phyloP scores from a whole-genome alignment of 2,329 filamentous ascomycete genomes.

The Neonectria sp. region DNA sequence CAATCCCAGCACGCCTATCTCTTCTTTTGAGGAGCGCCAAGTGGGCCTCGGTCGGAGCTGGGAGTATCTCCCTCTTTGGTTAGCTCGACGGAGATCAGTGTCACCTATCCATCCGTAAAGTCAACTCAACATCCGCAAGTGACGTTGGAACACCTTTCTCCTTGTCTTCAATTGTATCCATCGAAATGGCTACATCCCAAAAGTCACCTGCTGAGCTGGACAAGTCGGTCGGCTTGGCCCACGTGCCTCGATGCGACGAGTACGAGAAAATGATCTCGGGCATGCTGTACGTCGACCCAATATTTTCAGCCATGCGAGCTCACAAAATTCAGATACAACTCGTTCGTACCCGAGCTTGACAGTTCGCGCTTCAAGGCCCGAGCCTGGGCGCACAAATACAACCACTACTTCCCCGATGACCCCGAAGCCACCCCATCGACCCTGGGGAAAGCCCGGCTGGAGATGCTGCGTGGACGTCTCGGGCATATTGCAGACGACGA shows the following conservation, averaged over 20 bases:
- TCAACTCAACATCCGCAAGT: too few species aligned
- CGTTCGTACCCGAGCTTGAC: slow-evolving; percentile 60
- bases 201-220: slow-evolving; percentile 34
- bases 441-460: slow-evolving; percentile 43
- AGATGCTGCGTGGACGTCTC: slow-evolving; percentile 62
- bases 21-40: slow-evolving; percentile 30
- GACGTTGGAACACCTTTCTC: too few species aligned
- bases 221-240: slow-evolving; percentile 53
- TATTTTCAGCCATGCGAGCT: accelerated
- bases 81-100: neutral
- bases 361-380: slow-evolving; percentile 64
- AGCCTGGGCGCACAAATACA: slow-evolving; percentile 67
- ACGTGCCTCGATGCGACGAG: slow-evolving; percentile 71
- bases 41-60: slow-evolving; percentile 11
- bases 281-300: slow-evolving; percentile 63
- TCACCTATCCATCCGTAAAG: too few species aligned
- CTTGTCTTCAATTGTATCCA: too few species aligned
- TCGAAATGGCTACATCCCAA: slow-evolving; percentile 28
- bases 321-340: slow-evolving; percentile 59
- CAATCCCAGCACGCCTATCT: slow-evolving; percentile 38
- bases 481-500: slow-evolving; percentile 61
- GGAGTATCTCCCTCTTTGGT: slow-evolving; percentile 28
- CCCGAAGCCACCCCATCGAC: slow-evolving; percentile 13
- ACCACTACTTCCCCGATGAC: slow-evolving; percentile 63
- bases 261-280: slow-evolving; percentile 77